These are phyloP conservation scores for Candida ulmi DNA, from an alignment of 805 yeast genomes.

Conservation along the genomic window DNA sequence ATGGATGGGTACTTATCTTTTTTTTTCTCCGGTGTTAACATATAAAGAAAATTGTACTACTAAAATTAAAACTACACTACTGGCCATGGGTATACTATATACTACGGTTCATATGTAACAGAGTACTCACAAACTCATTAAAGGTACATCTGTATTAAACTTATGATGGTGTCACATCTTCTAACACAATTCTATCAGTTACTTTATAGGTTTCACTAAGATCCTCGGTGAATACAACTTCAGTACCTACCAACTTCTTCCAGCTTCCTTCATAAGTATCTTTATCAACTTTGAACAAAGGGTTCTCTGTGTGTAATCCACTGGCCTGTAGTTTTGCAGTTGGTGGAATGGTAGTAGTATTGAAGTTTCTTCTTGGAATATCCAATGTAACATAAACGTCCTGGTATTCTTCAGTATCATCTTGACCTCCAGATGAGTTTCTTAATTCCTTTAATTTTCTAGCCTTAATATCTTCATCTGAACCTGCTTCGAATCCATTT, in stretches of 20 bases:
- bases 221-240: constrained; percentile 32
- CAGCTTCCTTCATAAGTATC: constrained; percentile 69
- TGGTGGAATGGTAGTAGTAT: constrained; percentile 27
- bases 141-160: not conserved
- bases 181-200: constrained; percentile 16
- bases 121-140: not conserved
- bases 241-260: constrained; percentile 78
- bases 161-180: constrained; percentile 17
- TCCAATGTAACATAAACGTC: constrained; percentile 52
- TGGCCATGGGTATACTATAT: too few species aligned
- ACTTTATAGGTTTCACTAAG: constrained; percentile 15
- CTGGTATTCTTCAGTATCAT: constrained; percentile 28
- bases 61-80: too few species aligned
- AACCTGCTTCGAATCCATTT: constrained; percentile 78
- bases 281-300: constrained; percentile 53
- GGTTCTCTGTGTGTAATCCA: constrained; percentile 49
- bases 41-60: too few species aligned
- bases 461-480: constrained; percentile 73
- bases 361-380: constrained; percentile 34
- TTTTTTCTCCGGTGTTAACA: not conserved
- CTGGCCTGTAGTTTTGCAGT: constrained; percentile 45
- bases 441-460: constrained; percentile 27
- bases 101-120: too few species aligned
- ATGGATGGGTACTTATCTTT: too few species aligned
- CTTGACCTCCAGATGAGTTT: not conserved